Evolutionary conservation across 345 rosid genomes (phyloP).

Genomic region (Raphanus sativus): DNA sequence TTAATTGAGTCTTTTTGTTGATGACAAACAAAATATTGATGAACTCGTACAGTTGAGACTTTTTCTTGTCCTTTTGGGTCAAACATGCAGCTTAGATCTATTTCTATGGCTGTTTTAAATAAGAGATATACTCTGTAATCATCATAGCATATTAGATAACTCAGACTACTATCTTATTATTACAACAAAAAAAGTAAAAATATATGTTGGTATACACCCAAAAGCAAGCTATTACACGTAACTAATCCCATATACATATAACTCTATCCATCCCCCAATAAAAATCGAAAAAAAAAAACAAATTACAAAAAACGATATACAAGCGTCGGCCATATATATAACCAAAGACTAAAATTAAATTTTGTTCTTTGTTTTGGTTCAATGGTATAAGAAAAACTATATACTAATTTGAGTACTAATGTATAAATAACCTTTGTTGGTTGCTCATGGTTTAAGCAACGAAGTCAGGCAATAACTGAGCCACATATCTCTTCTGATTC

Average conservation of each 20-base stretch:
- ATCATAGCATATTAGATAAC: conserved; percentile 16
- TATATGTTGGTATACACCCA: conserved; percentile 33
- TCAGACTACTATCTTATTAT: conserved; percentile 24
- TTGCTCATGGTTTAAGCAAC: conserved; percentile 55
- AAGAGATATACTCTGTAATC: background rate
- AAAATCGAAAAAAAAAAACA: conserved; percentile 9
- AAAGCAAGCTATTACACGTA: conserved; percentile 36
- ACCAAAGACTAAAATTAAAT: conserved; percentile 61
- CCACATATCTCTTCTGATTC: conserved; percentile 84
- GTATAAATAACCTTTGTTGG: conserved; percentile 37
- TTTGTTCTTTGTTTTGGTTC: conserved; percentile 38
- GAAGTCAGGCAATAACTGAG: conserved; percentile 84
- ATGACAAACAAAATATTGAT: too few species aligned
- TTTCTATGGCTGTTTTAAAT: too few species aligned
- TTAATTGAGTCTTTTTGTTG: too few species aligned
- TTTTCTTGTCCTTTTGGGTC: too few species aligned
- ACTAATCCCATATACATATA: conserved; percentile 38
- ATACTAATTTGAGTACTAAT: conserved; percentile 49
- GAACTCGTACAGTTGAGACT: too few species aligned
- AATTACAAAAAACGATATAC: conserved; percentile 84
- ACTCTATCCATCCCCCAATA: conserved; percentile 57
- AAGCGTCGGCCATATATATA: conserved; percentile 59
- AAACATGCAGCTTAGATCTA: too few species aligned
- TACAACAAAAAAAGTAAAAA: conserved; percentile 24
- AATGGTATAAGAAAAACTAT: conserved; percentile 58